phyloP scores from a whole-genome alignment of 2,329 filamentous ascomycete species.

The Paraconiothyrium brasiliense region DNA sequence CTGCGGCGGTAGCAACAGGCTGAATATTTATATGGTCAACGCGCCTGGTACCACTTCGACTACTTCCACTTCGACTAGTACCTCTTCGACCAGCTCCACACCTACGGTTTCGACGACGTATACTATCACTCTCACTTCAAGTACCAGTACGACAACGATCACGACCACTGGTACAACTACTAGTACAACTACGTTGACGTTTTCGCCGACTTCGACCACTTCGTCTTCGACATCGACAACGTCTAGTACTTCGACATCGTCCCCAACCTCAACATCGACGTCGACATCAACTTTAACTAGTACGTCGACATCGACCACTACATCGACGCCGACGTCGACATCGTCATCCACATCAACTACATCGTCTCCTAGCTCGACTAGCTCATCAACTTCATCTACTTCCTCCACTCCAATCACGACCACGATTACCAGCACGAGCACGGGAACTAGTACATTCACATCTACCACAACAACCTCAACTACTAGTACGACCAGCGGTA shows the following conservation, averaged over 20 bases:
- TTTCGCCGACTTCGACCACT: not conserved
- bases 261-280: not conserved
- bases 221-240: not conserved
- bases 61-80: not conserved
- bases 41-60: not conserved
- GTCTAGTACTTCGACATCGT: not conserved
- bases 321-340: too few species aligned
- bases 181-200: too few species aligned
- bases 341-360: too few species aligned
- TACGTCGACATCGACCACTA: too few species aligned
- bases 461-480: too few species aligned
- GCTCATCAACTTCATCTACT: not conserved
- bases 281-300: not conserved
- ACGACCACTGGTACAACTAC: too few species aligned
- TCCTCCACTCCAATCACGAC: not conserved
- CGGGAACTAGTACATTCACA: too few species aligned
- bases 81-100: too few species aligned
- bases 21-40: slow-evolving; percentile 10
- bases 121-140: not conserved
- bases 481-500: too few species aligned
- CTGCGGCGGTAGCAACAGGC: slow-evolving; percentile 8
- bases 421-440: too few species aligned
- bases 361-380: too few species aligned
- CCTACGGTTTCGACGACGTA: not conserved
- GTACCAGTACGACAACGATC: too few species aligned